Evolutionary conservation across 495 filamentous ascomycete species (phyloP), one percentile per base, ranked within the genome.

Genomic region (Coniosporium apollinis): DNA sequence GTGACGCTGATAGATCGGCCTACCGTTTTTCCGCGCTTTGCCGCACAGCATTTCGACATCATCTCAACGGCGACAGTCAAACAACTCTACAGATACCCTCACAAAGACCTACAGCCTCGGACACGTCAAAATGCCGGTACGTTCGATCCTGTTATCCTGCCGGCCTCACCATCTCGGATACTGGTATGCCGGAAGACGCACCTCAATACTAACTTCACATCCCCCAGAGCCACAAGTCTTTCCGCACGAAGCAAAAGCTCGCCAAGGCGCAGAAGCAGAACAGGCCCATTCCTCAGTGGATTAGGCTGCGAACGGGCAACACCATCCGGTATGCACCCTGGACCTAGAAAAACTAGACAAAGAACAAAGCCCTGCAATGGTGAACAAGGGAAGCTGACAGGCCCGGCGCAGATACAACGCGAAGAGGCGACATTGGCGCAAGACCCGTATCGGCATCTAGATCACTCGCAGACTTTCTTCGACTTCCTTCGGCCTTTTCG

Each of bases 171-270:
- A n/a, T n/a, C n/a, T n/a, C n/a, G n/a, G n/a, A n/a, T n/a, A n/a
- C n/a, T n/a, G n/a, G n/a, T n/a, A n/a, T n/a, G n/a, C n/a, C n/a
- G n/a, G n/a, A n/a, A n/a, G n/a, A n/a, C n/a, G n/a, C n/a, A n/a
- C n/a, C n/a, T n/a, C n/a, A n/a, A n/a, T n/a, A n/a, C n/a, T n/a
- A n/a, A n/a, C n/a, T n/a, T n/a, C n/a, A n/a, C n/a, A n/a, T n/a
- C n/a, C n/a, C n/a, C n/a, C 61, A 94, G 85, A 83, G 77, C 74
- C 83, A 97, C 71, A 94, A 94, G 76, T 82, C 84, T 57, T 94
- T 94, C 82, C 79, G 82, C 61, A 91, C 83, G 64, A 97, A 97
- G 87, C 80, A 89, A 65, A 97, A 97, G 89, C 89, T 97, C 70
- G 89, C 91, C 57, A 94, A 85, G 73, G 89, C 89, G 57, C 85